A percentile compares a stretch with the other conserved stretches of the same genome.
Conservation (phyloP, 352 stramenopile species). For the Phytophthora capsici region DNA sequence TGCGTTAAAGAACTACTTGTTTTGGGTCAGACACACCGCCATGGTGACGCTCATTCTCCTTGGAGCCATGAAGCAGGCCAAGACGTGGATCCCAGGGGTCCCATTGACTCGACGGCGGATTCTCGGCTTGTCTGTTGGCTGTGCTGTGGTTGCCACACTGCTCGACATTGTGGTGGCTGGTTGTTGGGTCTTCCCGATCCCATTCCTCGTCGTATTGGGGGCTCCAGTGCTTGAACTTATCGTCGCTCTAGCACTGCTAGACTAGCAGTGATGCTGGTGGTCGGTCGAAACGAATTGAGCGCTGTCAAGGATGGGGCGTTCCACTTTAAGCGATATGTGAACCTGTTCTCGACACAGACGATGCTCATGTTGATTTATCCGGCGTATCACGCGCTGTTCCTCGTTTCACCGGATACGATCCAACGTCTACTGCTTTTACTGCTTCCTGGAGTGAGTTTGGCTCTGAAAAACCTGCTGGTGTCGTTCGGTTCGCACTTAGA, state of each 20-base stretch:
- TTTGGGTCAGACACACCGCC: slow-evolving; percentile 27
- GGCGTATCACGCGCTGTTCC: slow-evolving; percentile 19
- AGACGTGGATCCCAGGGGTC: slow-evolving; percentile 8
- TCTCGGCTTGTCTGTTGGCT: background rate
- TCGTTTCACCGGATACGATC: slow-evolving; percentile 2
- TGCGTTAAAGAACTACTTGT: slow-evolving; percentile 16
- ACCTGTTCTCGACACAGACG: slow-evolving; percentile 22
- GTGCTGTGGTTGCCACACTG: slow-evolving; percentile 3
- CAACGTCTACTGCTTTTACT: slow-evolving; percentile 10
- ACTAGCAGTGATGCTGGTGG: slow-evolving; percentile 20
- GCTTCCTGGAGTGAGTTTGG: slow-evolving; percentile 37
- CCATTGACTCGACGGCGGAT: slow-evolving; percentile 5
- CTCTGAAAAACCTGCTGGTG: slow-evolving; percentile 38
- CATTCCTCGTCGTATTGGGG: slow-evolving; percentile 26
- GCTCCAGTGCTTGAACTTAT: slow-evolving; percentile 14
- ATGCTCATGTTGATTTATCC: slow-evolving; percentile 27
- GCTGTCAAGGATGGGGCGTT: slow-evolving; percentile 12
- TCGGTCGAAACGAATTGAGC: slow-evolving; percentile 12
- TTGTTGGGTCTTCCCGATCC: slow-evolving; percentile 31
- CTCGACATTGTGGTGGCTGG: slow-evolving; percentile 17
- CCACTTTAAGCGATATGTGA: slow-evolving; percentile 11
- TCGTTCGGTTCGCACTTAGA: slow-evolving; percentile 29
- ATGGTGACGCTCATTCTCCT: slow-evolving; percentile 12
- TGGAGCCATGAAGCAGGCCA: slow-evolving; percentile 12
- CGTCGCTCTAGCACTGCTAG: slow-evolving; percentile 15